These are phyloP conservation scores for Ascochyta clinopodiicola DNA, from an alignment of 2,329 filamentous ascomycete species.

Conservation along the genomic window DNA sequence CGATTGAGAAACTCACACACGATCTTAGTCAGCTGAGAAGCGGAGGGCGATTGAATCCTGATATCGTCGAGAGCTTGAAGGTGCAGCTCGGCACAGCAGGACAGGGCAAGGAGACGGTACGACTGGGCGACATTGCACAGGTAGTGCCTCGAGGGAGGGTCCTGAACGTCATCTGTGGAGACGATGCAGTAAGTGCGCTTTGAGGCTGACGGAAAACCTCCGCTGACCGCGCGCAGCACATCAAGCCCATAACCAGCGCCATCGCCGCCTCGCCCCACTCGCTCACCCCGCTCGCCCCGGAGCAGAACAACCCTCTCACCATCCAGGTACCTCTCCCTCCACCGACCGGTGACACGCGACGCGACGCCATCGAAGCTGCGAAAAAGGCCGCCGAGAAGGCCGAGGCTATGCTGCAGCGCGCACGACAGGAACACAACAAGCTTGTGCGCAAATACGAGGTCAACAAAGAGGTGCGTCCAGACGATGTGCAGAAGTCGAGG, in stretches of 20 bases:
- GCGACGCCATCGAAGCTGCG: constrained; percentile 49
- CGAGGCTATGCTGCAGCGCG: constrained; percentile 50
- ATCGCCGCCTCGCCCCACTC: constrained; percentile 60
- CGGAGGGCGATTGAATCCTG: constrained; percentile 68
- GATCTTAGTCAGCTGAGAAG: constrained; percentile 68
- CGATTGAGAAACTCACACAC: constrained; percentile 64
- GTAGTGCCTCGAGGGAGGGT: constrained; percentile 69
- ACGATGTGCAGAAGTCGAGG: constrained; percentile 58
- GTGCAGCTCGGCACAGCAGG: constrained; percentile 61
- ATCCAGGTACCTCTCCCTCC: constrained; percentile 63
- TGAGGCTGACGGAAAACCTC: background rate
- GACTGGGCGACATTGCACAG: constrained; percentile 69
- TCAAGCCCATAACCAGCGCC: constrained; percentile 61
- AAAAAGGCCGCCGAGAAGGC: constrained; percentile 53
- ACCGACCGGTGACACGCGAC: constrained; percentile 63
- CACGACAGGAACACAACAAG: constrained; percentile 57
- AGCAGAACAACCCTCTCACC: constrained; percentile 57
- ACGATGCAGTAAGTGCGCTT: constrained; percentile 62
- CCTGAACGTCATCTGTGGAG: constrained; percentile 68
- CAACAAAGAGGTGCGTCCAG: constrained; percentile 52
- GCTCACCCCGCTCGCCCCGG: constrained; percentile 58
- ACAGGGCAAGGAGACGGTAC: constrained; percentile 58
- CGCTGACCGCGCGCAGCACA: constrained; percentile 49
- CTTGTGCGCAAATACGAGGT: constrained; percentile 54
- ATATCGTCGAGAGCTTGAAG: constrained; percentile 65